Conservation (phyloP, 805 yeast genomes). For the Babjeviella inositovora region DNA sequence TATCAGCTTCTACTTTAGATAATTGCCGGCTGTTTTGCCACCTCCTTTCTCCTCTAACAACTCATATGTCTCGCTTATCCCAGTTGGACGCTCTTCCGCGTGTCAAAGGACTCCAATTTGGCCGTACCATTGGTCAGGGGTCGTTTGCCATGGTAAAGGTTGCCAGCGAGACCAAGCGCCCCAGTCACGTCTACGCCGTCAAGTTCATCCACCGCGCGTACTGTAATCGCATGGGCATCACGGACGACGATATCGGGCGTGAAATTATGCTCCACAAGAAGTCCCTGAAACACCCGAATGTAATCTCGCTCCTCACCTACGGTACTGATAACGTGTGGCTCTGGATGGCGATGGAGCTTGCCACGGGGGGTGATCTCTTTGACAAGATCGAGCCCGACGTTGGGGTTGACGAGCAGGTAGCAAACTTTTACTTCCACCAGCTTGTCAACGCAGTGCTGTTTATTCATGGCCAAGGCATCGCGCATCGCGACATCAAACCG, state of each 20-base stretch:
- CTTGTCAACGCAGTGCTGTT: conserved; percentile 42
- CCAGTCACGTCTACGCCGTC: conserved; percentile 30
- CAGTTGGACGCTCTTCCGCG: conserved; percentile 31
- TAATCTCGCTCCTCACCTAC: conserved; percentile 35
- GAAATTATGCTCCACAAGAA: conserved; percentile 46
- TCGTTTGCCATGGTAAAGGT: conserved; percentile 50
- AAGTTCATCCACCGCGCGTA: conserved; percentile 34
- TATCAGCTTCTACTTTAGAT: too few relatives aligned
- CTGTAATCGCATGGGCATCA: conserved; percentile 14
- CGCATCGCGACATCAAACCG: conserved; percentile 56
- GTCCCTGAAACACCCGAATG: conserved; percentile 43
- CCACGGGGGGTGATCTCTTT: conserved; percentile 62
- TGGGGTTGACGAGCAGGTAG: conserved; percentile 50
- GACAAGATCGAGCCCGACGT: conserved; percentile 68
- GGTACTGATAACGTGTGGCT: conserved; percentile 40
- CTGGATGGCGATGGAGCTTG: conserved; percentile 54
- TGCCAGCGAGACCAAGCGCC: conserved; percentile 20
- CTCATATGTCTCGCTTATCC: too few relatives aligned
- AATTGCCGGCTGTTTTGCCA: too few relatives aligned
- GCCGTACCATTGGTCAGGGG: conserved; percentile 48
- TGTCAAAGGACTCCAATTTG: conserved; percentile 26
- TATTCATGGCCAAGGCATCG: conserved; percentile 47
- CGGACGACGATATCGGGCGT: conserved; percentile 22
- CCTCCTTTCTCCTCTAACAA: too few relatives aligned
- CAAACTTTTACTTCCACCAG: conserved; percentile 57